Conservation (phyloP, 192 early-diverging fungal species). For the Coemansia javaensis region DNA sequence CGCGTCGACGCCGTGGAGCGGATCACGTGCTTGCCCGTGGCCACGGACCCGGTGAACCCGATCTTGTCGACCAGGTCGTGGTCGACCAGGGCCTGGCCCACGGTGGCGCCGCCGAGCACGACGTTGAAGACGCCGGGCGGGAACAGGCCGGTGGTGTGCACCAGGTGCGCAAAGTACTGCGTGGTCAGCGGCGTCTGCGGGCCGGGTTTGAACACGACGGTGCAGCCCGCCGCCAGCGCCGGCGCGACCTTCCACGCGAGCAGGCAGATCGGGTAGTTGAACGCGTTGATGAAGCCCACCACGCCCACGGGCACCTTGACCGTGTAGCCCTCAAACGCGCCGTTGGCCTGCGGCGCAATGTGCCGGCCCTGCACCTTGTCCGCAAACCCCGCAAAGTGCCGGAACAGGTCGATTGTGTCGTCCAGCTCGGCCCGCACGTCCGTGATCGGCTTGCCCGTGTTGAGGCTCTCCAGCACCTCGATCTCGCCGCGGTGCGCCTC, state of each 20-base stretch:
- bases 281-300: constrained; percentile 53
- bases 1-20: constrained; percentile 43
- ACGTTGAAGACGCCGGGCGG: constrained; percentile 54
- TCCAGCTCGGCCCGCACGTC: constrained; percentile 51
- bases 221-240: constrained; percentile 49
- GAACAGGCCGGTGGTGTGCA: constrained; percentile 34
- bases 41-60: constrained; percentile 54
- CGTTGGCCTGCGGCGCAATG: constrained; percentile 37
- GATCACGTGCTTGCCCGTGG: constrained; percentile 52
- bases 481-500: constrained; percentile 37
- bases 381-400: constrained; percentile 47
- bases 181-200: constrained; percentile 58
- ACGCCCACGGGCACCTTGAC: constrained; percentile 52
- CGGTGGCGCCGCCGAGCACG: constrained; percentile 49
- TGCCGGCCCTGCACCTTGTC: constrained; percentile 49
- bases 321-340: constrained; percentile 34
- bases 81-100: constrained; percentile 47
- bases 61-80: constrained; percentile 50
- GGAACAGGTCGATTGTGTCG: constrained; percentile 47
- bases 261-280: constrained; percentile 61
- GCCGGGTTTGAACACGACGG: constrained; percentile 54
- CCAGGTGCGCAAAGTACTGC: constrained; percentile 51
- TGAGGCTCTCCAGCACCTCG: constrained; percentile 47
- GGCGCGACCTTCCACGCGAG: constrained; percentile 51
- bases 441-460: constrained; percentile 52